A percentile compares a stretch with the other conserved stretches of the same genome.
Conservation (phyloP, 306 rosid species). For the Vigna unguiculata region DNA sequence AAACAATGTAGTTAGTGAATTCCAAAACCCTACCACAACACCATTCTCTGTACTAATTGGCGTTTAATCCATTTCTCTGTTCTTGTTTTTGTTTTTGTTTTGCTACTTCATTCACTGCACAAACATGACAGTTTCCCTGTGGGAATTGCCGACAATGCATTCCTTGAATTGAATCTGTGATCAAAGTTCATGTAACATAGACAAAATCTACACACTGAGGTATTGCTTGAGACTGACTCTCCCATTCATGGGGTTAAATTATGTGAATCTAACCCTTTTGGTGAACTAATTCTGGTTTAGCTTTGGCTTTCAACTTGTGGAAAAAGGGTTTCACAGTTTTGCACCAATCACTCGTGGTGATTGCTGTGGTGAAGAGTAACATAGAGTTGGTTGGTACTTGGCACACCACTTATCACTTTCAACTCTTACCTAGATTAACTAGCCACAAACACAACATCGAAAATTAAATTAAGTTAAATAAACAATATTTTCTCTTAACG, state of each 20-base stretch:
- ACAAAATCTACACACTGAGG: slow-evolving; percentile 24
- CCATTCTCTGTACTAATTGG: background rate
- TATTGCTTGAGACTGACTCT: slow-evolving; percentile 52
- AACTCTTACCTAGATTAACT: slow-evolving; percentile 45
- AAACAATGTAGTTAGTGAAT: background rate
- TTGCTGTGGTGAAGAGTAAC: slow-evolving; percentile 57
- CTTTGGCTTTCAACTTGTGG: slow-evolving; percentile 53
- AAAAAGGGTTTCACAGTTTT: slow-evolving; percentile 50
- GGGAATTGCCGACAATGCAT: slow-evolving; percentile 45
- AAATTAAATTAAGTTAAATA: background rate
- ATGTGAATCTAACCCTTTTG: slow-evolving; percentile 56
- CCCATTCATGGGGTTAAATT: slow-evolving; percentile 43
- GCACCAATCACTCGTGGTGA: slow-evolving; percentile 49
- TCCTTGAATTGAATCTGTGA: slow-evolving; percentile 37
- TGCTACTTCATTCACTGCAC: background rate
- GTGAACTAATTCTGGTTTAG: slow-evolving; percentile 44
- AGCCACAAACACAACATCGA: background rate
- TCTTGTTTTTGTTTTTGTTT: background rate
- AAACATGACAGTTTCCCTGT: background rate
- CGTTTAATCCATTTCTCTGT: background rate
- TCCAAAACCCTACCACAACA: background rate
- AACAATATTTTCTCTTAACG: slow-evolving; percentile 1
- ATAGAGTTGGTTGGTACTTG: slow-evolving; percentile 59
- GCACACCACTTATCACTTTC: slow-evolving; percentile 50
- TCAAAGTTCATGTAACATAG: slow-evolving; percentile 51